Base-by-base conservation (phyloP, 2,329 filamentous ascomycete species). In the Colletotrichum abscissum region DNA sequence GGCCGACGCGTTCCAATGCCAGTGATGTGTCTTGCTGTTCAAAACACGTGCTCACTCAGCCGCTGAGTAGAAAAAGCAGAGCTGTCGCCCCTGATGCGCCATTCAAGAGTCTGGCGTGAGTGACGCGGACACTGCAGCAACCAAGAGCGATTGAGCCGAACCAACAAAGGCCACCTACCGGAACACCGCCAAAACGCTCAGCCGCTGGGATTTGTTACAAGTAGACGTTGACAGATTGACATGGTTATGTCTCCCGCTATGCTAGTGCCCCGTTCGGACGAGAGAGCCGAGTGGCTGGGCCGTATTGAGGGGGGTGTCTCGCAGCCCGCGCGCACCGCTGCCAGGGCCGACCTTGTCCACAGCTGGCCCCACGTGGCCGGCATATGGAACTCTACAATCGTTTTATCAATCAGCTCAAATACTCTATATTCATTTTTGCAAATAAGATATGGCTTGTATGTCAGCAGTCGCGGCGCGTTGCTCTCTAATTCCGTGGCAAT, bases 311-410 rank as follows among this genome's bases (percentile, higher is more conserved):
- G 19, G n/a, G 57, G 30, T 46, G 66, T 28, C 22, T 69, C 70
- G 66, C 30, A 26, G n/a, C 66, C 69, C 69, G 69, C 69, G 69
- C 58, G 65, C 57, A 35, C 58, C 64, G 69, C 22, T 49, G 28
- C 9, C 65, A 69, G n/a, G 54, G 59, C 54, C 57, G 42, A 22
- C 33, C 66, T 46, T 58, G 33, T 24, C 22, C 49, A 38, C 26
- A 65, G 26, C 52, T 69, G 52, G 67, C 28, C 38, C 38, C 38
- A 63, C 38, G 67, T 49, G 66, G 19, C 35, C 58, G 52, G 49
- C 62, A 24, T 24, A 22, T 55, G 19, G 7, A 5, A 42, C 33
- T 42, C 38, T 3, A 5, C 1, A 49, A 49, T 49, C 42, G 2
- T 4, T 49, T 49, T 4, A 49, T 49, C 42, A 11, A 49, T 49